Conservation (phyloP, 192 early-diverging fungal genomes). For the Physocladia obscura region DNA sequence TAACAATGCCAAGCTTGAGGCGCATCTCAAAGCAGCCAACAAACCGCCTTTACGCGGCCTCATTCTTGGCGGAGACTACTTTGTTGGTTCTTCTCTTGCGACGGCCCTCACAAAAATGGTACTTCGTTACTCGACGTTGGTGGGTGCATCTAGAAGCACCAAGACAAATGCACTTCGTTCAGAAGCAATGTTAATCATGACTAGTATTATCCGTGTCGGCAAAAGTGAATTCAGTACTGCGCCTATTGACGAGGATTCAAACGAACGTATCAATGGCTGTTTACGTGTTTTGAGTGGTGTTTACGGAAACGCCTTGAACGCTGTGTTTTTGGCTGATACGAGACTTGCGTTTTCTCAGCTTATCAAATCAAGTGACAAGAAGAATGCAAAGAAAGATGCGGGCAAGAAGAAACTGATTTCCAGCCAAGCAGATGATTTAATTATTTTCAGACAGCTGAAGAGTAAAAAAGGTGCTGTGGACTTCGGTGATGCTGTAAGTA, state of each 20-base stretch:
- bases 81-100: constrained; percentile 84
- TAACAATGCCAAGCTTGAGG: constrained; percentile 29
- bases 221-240: constrained; percentile 79
- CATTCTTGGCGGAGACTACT: constrained; percentile 91
- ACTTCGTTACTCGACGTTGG: constrained; percentile 61
- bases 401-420: constrained; percentile 62
- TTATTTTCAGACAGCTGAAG: constrained; percentile 82
- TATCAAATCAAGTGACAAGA: constrained; percentile 68
- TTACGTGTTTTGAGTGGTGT: constrained; percentile 51
- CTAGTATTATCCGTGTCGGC: constrained; percentile 88
- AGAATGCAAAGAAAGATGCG: constrained; percentile 55
- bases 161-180: constrained; percentile 81
- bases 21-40: constrained; percentile 22
- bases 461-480: constrained; percentile 66
- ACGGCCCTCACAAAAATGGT: constrained; percentile 88
- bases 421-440: constrained; percentile 81
- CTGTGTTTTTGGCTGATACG: constrained; percentile 65
- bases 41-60: constrained; percentile 78
- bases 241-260: constrained; percentile 97
- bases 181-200: constrained; percentile 98
- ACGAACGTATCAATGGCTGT: constrained; percentile 87
- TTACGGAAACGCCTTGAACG: constrained; percentile 46
- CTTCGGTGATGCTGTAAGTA: constrained; percentile 58
- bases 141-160: not conserved
- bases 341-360: constrained; percentile 66